These are phyloP conservation scores for Hippophae gyantsensis DNA, from an alignment of 306 rosid genomes.

Conservation along the genomic window DNA sequence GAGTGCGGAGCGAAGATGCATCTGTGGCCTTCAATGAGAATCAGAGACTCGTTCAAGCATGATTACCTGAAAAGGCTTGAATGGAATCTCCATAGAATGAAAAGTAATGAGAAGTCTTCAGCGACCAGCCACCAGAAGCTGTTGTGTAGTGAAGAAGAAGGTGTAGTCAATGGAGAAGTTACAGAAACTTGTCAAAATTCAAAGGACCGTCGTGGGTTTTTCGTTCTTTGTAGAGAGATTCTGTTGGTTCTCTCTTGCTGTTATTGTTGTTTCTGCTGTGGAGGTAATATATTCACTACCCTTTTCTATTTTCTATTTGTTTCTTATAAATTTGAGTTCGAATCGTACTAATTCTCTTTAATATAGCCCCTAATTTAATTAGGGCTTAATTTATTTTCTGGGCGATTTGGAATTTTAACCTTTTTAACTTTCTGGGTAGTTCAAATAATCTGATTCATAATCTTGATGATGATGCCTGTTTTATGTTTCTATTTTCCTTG, in stretches of 20 bases:
- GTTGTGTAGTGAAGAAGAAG: conserved; percentile 13
- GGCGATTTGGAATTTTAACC: too few species aligned
- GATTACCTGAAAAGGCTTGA: conserved; percentile 28
- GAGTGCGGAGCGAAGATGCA: conserved; percentile 20
- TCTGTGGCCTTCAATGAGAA: conserved; percentile 35
- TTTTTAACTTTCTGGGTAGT: too few species aligned
- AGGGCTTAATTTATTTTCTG: too few species aligned
- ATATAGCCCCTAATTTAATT: too few species aligned
- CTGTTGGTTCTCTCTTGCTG: conserved; percentile 22
- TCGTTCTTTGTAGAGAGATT: conserved; percentile 1
- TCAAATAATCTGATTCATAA: too few species aligned
- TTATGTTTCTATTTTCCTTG: too few species aligned
- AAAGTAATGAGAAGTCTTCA: conserved; percentile 12
- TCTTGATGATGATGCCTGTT: too few species aligned
- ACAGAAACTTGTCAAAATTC: background rate
- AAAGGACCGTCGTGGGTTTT: background rate
- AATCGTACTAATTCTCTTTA: too few species aligned
- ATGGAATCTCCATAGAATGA: conserved; percentile 33
- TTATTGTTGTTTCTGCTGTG: conserved; percentile 27
- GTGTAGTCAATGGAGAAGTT: background rate
- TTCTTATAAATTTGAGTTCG: too few species aligned
- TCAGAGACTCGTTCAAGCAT: conserved; percentile 34
- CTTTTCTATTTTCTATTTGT: background rate
- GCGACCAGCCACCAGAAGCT: conserved; percentile 16
- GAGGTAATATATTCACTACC: conserved; percentile 16